Conservation (phyloP, 225 moss, liverwort and hornwort genomes). For the Bryum argenteum region DNA sequence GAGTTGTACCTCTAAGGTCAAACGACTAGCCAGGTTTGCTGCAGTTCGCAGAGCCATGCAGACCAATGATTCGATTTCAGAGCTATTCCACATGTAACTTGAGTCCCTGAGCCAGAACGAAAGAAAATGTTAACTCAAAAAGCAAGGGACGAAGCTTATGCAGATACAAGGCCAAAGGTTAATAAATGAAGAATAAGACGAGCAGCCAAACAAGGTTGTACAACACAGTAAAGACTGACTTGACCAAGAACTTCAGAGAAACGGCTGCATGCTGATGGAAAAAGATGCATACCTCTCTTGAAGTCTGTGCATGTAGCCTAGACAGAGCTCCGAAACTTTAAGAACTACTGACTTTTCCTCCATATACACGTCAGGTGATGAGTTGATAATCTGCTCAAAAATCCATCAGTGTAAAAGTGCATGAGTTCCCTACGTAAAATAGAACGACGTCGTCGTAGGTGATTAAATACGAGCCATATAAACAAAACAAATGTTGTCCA, state of each 20-base stretch:
- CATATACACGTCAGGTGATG: constrained; percentile 64
- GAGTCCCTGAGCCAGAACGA: constrained; percentile 41
- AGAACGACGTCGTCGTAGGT: neutral
- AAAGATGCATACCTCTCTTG: constrained; percentile 46
- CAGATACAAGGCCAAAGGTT: constrained; percentile 4
- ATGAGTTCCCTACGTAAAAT: neutral
- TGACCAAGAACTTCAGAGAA: neutral
- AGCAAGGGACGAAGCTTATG: constrained; percentile 12
- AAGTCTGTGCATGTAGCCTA: constrained; percentile 73
- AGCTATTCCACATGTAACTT: constrained; percentile 41
- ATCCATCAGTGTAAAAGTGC: constrained; percentile 2
- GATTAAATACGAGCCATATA: neutral
- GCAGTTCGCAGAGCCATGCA: constrained; percentile 75
- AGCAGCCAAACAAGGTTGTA: constrained; percentile 11
- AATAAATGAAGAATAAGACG: constrained; percentile 1
- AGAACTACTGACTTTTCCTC: constrained; percentile 63
- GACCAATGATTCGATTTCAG: constrained; percentile 60
- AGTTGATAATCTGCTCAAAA: constrained; percentile 65
- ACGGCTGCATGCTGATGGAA: neutral
- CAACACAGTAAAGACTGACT: neutral
- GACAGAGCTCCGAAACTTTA: constrained; percentile 78
- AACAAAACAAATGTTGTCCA: neutral
- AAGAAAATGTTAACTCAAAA: constrained; percentile 8
- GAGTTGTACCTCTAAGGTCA: constrained; percentile 59
- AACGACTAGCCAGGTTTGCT: constrained; percentile 64